Base-by-base conservation (phyloP, 2,329 filamentous ascomycete genomes). In the Apiospora phragmitis region DNA sequence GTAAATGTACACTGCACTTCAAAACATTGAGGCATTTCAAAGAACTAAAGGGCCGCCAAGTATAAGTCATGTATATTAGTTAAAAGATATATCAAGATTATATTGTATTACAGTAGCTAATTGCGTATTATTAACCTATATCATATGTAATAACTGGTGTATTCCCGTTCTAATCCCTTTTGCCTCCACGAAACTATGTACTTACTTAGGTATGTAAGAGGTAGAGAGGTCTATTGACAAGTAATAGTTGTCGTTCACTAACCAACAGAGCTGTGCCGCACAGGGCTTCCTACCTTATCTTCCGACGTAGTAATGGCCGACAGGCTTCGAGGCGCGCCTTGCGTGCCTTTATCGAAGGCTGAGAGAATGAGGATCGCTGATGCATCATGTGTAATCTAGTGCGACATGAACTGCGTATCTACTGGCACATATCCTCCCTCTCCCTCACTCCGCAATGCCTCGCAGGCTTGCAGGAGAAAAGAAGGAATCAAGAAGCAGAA, bases 281-380 rank as follows among this genome's bases (percentile, higher is more conserved):
- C 55, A 62, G 55, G 55, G 55, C 55, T 62, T 62, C 38, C 29
- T 62, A 62, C 32, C 55, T 62, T 62, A 24, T 62, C 32, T 62
- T 62, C 38, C 32, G 55, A 62, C 32, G 55, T 62, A 62, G 55
- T 14, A 59, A 59, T 59, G 51, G 29, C 51, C 11, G 55, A 38
- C 9, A 62, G 55, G 32, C 55, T 21, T 62, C 32, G 55, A 62
- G 55, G 55, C 55, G 55, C 55, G 55, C 55, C 55, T 35, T 62
- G 55, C 55, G 55, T 62, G 55, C 3, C 32, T 62, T 62, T 62
- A 62, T 62, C 55, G 29, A 62, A 24, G 55, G 55, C 55, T 62
- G 55, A 62, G 32, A 35, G 32, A 62, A 62, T n/a, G 32, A 62
- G 32, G 21, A 24, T 16, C 32, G 21, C 43, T 21, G 21, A 35